These are phyloP conservation scores for Leucosporidium scottii DNA, from an alignment of 768 basidiomycete species.

Conservation along the genomic window DNA sequence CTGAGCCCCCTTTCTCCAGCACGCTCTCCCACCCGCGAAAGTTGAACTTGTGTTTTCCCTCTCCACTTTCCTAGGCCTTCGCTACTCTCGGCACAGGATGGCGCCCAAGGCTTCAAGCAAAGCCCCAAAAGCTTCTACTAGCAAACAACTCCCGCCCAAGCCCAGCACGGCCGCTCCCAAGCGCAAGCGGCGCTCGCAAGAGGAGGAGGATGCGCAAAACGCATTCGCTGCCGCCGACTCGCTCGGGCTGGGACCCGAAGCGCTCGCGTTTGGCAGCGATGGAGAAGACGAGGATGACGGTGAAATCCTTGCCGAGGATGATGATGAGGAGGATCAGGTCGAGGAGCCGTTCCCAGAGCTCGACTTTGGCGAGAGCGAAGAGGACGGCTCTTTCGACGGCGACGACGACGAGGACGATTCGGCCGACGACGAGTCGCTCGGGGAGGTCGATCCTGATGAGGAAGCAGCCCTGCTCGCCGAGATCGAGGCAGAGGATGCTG, in stretches of 20 bases:
- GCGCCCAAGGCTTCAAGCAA: too few relatives aligned
- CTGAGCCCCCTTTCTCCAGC: too few relatives aligned
- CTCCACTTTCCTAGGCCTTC: too few relatives aligned
- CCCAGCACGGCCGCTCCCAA: too few relatives aligned
- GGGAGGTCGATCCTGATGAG: conserved; percentile 33
- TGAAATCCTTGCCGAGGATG: conserved; percentile 11
- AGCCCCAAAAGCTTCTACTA: too few relatives aligned
- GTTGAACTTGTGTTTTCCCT: too few relatives aligned
- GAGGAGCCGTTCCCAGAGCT: conserved; percentile 67
- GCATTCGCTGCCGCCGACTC: not conserved
- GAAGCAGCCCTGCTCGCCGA: conserved; percentile 41
- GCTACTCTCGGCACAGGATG: too few relatives aligned
- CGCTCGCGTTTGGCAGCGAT: conserved; percentile 27
- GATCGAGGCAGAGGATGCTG: conserved; percentile 42
- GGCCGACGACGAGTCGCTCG: conserved; percentile 42
- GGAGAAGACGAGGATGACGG: conserved; percentile 21
- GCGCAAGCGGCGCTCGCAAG: conserved; percentile 1
- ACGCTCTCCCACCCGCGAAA: too few relatives aligned
- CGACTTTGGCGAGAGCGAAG: conserved; percentile 41
- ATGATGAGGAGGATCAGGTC: conserved; percentile 38
- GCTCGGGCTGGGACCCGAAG: conserved; percentile 11
- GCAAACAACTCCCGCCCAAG: too few relatives aligned
- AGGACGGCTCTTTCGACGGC: conserved; percentile 40
- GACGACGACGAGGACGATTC: conserved; percentile 43
- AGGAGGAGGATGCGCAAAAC: not conserved